Evolutionary conservation across 2,329 filamentous ascomycete species (phyloP).

Genomic region (Trichoderma atroviride): DNA sequence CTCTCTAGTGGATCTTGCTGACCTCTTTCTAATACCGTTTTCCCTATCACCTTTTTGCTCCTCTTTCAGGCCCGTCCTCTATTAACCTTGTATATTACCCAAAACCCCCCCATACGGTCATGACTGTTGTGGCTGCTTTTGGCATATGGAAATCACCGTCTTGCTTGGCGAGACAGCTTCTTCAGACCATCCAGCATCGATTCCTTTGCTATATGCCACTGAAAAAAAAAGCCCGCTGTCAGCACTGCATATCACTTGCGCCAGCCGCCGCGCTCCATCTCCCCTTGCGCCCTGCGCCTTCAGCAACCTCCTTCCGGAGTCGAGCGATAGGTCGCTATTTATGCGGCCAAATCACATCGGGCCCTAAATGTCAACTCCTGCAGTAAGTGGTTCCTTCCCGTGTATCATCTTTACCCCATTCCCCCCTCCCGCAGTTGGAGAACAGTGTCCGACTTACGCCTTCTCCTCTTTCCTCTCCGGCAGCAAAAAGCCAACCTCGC

Average conservation of each 20-base stretch:
- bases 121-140: conserved; percentile 21
- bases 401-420: conserved; percentile 20
- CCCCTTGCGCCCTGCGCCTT: conserved; percentile 23
- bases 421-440: conserved; percentile 29
- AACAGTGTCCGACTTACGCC: conserved; percentile 14
- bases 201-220: conserved; percentile 21
- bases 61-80: conserved; percentile 8
- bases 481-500: conserved; percentile 47
- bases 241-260: conserved; percentile 9
- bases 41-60: background rate
- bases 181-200: conserved; percentile 23
- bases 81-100: conserved; percentile 1
- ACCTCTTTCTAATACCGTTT: conserved; percentile 17
- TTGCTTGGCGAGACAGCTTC: conserved; percentile 19
- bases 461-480: conserved; percentile 24
- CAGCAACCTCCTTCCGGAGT: conserved; percentile 14
- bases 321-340: conserved; percentile 26
- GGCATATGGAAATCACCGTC: conserved; percentile 23
- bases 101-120: conserved; percentile 3
- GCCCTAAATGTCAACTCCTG: conserved; percentile 33
- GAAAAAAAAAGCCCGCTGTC: conserved; percentile 1
- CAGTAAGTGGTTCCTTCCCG: conserved; percentile 30
- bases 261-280: conserved; percentile 2
- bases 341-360: conserved; percentile 27
- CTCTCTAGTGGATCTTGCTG: conserved; percentile 22